Conservation (phyloP, 495 filamentous ascomycete species). For the Polyplosphaeria fusca region DNA sequence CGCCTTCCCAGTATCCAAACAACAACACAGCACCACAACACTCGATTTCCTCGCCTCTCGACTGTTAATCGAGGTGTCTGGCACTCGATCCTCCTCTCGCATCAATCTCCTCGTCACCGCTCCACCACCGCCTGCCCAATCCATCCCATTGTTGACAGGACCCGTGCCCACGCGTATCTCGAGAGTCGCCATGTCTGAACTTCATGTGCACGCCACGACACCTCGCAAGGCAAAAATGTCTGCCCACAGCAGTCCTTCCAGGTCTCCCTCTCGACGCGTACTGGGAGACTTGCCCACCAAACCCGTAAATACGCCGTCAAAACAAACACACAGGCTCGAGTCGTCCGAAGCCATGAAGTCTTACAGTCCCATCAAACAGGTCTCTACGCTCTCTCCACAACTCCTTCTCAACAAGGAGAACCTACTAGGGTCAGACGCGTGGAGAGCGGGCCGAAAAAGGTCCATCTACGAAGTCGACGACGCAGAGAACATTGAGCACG, state of each 20-base stretch:
- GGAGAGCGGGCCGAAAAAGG: slow-evolving; percentile 20
- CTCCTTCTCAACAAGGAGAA: slow-evolving; percentile 21
- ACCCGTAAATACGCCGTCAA: slow-evolving; percentile 22
- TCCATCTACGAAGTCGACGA: slow-evolving; percentile 30
- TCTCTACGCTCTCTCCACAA: slow-evolving; percentile 26
- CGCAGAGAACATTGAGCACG: slow-evolving; percentile 14
- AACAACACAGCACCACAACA: not conserved
- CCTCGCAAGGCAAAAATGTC: slow-evolving; percentile 13
- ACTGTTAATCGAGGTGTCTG: not conserved
- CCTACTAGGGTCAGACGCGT: not conserved
- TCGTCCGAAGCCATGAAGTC: slow-evolving; percentile 4
- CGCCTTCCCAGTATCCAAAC: slow-evolving; percentile 1
- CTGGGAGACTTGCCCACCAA: slow-evolving; percentile 34
- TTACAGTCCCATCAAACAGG: slow-evolving; percentile 33
- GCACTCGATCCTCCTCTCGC: not conserved
- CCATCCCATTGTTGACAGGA: not conserved
- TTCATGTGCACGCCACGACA: slow-evolving; percentile 16
- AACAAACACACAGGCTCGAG: slow-evolving; percentile 9
- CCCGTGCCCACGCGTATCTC: slow-evolving; percentile 25
- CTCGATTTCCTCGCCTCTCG: not conserved
- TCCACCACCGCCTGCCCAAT: not conserved
- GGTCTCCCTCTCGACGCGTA: slow-evolving; percentile 27
- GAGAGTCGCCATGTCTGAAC: not conserved
- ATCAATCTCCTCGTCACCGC: not conserved
- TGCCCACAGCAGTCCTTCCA: slow-evolving; percentile 6